Evolutionary conservation across 1,284 basidiomycete species (phyloP), one percentile per base, ranked within the genome.

Genomic region (Heliocybe sulcata): DNA sequence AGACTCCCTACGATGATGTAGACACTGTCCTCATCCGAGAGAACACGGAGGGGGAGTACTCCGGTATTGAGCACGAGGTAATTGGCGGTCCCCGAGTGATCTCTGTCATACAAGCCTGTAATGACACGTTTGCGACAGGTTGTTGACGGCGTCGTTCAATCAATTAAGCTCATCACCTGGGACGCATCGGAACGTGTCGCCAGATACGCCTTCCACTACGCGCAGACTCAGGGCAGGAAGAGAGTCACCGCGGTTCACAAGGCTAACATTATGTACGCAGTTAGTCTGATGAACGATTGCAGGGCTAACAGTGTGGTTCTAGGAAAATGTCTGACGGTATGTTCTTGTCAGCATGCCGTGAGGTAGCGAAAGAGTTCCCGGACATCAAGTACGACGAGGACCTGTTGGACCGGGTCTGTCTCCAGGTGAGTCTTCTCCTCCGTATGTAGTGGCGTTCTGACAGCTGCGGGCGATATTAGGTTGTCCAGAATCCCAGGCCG

Each of bases 321-420:
- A 92, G 89, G 92, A 98, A 98, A 85, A 94, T 98, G 91, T 98
- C 95, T 23, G 97, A 99, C 72, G 97, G 97, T 63, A 98, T 99
- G 94, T 99, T 99, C 82, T 78, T 99, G 70, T 91, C 92, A 55
- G 97, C 97, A 45, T 99, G 96, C 75, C 90, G 97, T 60, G 90
- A 94, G 66, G 93, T 99, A 38, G 90, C 96, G 27, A 94, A 97
- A 72, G 94, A 95, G 60, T 99, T 90, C 82, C 97, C 97, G 35
- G 84, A 90, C 59, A 87, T 99, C 66, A 75, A 77, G 38, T 99
- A 99, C 72, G 95, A 98, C 70, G 97, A 99, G 74, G 97, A 99
- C 73, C 80, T 99, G 51, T 80, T 99, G 60, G 97, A 99, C 74
- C 89, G 97, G 63, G 95, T 92, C 61, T 99, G 97, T 77, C 80